phyloP scores from a whole-genome alignment of 2,329 filamentous ascomycete species.

The Fusarium napiforme region DNA sequence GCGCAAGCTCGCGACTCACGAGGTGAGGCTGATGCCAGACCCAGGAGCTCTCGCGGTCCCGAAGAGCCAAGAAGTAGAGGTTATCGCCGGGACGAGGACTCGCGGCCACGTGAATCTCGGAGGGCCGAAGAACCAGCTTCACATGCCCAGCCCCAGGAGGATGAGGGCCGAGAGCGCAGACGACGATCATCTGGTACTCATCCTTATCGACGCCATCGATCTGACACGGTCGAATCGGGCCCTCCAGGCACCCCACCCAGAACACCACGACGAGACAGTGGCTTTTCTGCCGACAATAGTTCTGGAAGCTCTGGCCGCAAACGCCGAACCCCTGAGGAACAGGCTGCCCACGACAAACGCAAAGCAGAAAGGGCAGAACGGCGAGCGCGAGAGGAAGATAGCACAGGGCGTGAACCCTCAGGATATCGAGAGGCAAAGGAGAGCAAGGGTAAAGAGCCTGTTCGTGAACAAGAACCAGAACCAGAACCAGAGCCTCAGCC shows the following conservation, averaged over 20 bases:
- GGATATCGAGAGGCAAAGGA: constrained; percentile 27
- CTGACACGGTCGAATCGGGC: constrained; percentile 52
- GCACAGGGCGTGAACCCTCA: constrained; percentile 34
- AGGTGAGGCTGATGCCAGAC: constrained; percentile 23
- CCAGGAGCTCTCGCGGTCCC: constrained; percentile 25
- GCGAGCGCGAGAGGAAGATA: constrained; percentile 40
- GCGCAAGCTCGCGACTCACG: constrained; percentile 23
- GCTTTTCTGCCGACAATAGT: constrained; percentile 55
- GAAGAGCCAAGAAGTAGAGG: constrained; percentile 29
- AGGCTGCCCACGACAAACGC: constrained; percentile 60
- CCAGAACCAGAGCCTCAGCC: constrained; percentile 15
- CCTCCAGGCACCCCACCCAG: constrained; percentile 50
- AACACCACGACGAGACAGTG: constrained; percentile 60
- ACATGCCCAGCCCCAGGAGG: constrained; percentile 26
- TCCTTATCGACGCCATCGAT: constrained; percentile 51
- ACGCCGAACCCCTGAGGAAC: constrained; percentile 60
- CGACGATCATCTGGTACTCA: constrained; percentile 43
- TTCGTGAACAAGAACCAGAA: constrained; percentile 42
- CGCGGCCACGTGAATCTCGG: constrained; percentile 23
- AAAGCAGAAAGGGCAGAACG: constrained; percentile 57
- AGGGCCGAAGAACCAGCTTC: constrained; percentile 26
- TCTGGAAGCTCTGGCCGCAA: constrained; percentile 49
- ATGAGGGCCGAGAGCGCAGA: constrained; percentile 33
- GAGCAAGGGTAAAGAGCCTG: constrained; percentile 47
- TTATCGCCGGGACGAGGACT: constrained; percentile 37